Base-by-base conservation (phyloP, 805 yeast species). In the Novakomyces olei region DNA sequence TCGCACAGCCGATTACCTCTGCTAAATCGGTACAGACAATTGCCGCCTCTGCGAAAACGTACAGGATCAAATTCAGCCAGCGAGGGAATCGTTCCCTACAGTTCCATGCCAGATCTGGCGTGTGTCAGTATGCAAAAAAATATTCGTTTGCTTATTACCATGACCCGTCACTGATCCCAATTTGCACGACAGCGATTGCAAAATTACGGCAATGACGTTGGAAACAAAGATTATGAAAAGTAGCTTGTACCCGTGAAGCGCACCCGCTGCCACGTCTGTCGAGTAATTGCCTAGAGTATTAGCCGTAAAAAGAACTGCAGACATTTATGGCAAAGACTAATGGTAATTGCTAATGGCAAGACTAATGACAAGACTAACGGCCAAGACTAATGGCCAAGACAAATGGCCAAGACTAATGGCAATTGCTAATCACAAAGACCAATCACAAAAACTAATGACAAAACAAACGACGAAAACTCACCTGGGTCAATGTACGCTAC, bases 401-500 rank as follows among this genome's bases (percentile, higher is more conserved):
- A n/a, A n/a, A n/a, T n/a, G n/a, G n/a, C n/a, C n/a, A n/a, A n/a
- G n/a, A n/a, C n/a, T n/a, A n/a, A n/a, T n/a, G n/a, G n/a, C n/a
- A n/a, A n/a, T n/a, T n/a, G n/a, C n/a, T n/a, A n/a, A n/a, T n/a
- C n/a, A n/a, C n/a, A n/a, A n/a, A n/a, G n/a, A n/a, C n/a, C n/a
- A n/a, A n/a, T n/a, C n/a, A n/a, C n/a, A n/a, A n/a, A n/a, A n/a
- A n/a, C n/a, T n/a, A n/a, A n/a, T n/a, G n/a, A n/a, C n/a, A n/a
- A n/a, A n/a, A n/a, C n/a, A n/a, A n/a, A n/a, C n/a, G n/a, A n/a
- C n/a, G n/a, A n/a, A n/a, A n/a, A n/a, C n/a, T n/a, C n/a, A 4
- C 98, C 98, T 0, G 98, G 96, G 45, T 85, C 96, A 80, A 88
- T 79, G 50, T 83, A 88, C 0, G 95, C 85, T 22, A 85, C 93